Percentiles rank a stretch among this genome's conserved stretches.
phyloP scores from a whole-genome alignment of 2,329 filamentous ascomycete species.

The Aureobasidium sp. region DNA sequence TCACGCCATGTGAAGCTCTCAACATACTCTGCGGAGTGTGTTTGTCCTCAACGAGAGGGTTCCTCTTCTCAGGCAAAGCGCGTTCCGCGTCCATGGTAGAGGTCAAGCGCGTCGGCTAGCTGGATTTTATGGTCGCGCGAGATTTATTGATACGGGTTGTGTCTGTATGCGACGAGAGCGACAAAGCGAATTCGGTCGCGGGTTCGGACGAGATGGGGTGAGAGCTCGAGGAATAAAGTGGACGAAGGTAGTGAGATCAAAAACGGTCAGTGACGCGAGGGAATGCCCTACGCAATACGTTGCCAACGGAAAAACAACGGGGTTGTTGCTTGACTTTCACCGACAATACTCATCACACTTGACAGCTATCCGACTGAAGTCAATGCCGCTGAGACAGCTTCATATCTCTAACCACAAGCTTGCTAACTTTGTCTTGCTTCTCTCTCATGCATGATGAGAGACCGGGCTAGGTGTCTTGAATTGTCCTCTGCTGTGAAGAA shows the following conservation, averaged over 20 bases:
- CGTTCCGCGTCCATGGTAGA: slow-evolving; percentile 17
- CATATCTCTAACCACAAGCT: background rate
- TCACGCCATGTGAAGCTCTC: background rate
- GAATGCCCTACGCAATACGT: slow-evolving; percentile 5
- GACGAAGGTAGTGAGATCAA: slow-evolving; percentile 5
- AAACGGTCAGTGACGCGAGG: slow-evolving; percentile 5
- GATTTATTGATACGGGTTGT: background rate
- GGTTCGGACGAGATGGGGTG: background rate
- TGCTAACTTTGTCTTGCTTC: background rate
- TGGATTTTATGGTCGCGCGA: background rate
- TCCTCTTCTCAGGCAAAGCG: slow-evolving; percentile 51
- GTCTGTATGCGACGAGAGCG: background rate
- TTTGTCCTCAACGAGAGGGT: slow-evolving; percentile 55
- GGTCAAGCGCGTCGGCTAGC: background rate
- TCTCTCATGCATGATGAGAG: no score
- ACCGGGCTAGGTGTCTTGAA: background rate
- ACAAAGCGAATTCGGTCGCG: background rate
- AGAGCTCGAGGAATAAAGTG: background rate
- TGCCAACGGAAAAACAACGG: background rate
- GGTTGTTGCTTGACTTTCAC: background rate
- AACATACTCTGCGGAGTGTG: slow-evolving; percentile 55
- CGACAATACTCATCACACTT: background rate
- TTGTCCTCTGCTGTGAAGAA: background rate
- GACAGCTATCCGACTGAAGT: background rate
- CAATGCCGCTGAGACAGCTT: background rate